Evolutionary conservation across 2,329 filamentous ascomycete genomes (phyloP).

Genomic region (Microthyrium microscopicum): DNA sequence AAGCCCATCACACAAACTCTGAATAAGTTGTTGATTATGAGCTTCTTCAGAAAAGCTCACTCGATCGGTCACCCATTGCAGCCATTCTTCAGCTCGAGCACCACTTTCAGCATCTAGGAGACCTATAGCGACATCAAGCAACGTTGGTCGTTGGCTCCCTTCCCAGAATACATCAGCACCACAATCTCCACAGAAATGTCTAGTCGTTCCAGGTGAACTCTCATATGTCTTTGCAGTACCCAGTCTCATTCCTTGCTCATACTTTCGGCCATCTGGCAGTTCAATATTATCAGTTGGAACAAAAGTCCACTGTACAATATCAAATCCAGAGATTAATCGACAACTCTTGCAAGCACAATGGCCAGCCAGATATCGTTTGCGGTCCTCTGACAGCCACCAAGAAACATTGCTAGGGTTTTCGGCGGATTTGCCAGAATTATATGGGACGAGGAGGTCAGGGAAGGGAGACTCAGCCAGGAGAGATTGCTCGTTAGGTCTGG

Average conservation of each 20-base stretch:
- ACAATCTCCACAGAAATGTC: slow-evolving; percentile 46
- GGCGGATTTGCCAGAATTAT: slow-evolving; percentile 18
- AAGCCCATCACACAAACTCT: slow-evolving; percentile 10
- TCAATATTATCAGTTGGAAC: slow-evolving; percentile 42
- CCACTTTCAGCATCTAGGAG: slow-evolving; percentile 35
- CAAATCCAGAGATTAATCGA: slow-evolving; percentile 42
- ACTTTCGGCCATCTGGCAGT: slow-evolving; percentile 22
- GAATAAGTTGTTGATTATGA: slow-evolving; percentile 9
- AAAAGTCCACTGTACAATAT: slow-evolving; percentile 51
- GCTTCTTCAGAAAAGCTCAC: slow-evolving; percentile 45
- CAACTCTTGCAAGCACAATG: slow-evolving; percentile 47
- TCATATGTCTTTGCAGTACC: slow-evolving; percentile 35
- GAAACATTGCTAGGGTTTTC: slow-evolving; percentile 33
- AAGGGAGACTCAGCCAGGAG: slow-evolving; percentile 29
- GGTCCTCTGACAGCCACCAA: slow-evolving; percentile 40
- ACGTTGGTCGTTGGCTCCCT: slow-evolving; percentile 31
- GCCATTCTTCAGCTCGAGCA: slow-evolving; percentile 38
- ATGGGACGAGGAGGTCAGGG: slow-evolving; percentile 37
- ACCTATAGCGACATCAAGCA: slow-evolving; percentile 49
- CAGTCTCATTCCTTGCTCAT: slow-evolving; percentile 21
- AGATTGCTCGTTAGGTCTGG: slow-evolving; percentile 34
- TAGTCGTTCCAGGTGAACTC: slow-evolving; percentile 35
- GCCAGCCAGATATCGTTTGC: slow-evolving; percentile 39
- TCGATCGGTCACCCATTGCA: slow-evolving; percentile 43
- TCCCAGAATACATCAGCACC: slow-evolving; percentile 51